phyloP scores from a whole-genome alignment of 768 basidiomycete species.

The Boletus sensibilis region DNA sequence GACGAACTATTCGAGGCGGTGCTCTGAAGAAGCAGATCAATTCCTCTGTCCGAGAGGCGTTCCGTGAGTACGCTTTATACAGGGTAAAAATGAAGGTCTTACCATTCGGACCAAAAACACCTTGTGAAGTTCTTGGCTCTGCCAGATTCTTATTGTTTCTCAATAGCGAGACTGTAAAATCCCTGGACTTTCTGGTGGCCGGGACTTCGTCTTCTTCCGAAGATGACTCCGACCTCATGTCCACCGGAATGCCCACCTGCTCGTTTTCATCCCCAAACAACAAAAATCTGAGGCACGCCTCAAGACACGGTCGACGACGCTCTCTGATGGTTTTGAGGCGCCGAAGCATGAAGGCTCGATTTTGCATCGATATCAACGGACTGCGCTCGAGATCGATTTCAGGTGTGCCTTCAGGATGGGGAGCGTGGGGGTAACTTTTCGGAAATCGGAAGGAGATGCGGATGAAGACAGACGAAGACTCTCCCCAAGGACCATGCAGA shows the following conservation, averaged over 20 bases:
- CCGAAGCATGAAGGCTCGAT: constrained; percentile 75
- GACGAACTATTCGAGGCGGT: constrained; percentile 69
- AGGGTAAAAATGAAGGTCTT: constrained; percentile 9
- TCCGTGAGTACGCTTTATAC: constrained; percentile 1
- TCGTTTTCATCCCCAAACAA: constrained; percentile 67
- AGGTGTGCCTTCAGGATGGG: constrained; percentile 64
- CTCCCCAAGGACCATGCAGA: constrained; percentile 90
- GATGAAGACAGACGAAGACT: constrained; percentile 77
- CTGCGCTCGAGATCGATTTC: constrained; percentile 81
- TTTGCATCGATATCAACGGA: constrained; percentile 73
- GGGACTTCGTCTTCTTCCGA: constrained; percentile 64
- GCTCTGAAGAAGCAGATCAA: constrained; percentile 84
- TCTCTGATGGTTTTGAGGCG: constrained; percentile 72
- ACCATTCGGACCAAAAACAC: constrained; percentile 89
- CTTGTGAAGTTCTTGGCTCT: constrained; percentile 84
- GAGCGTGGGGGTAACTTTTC: constrained; percentile 66
- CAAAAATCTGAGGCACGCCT: constrained; percentile 79
- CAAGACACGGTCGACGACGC: constrained; percentile 77
- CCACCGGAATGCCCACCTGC: constrained; percentile 36
- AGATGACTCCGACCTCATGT: constrained; percentile 59
- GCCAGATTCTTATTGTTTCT: constrained; percentile 74
- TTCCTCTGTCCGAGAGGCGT: constrained; percentile 54
- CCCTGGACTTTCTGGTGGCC: constrained; percentile 42
- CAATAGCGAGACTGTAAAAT: constrained; percentile 52
- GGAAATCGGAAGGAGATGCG: constrained; percentile 91